phyloP scores from a whole-genome alignment of 352 stramenopile genomes.

The Pythium chondricola region DNA sequence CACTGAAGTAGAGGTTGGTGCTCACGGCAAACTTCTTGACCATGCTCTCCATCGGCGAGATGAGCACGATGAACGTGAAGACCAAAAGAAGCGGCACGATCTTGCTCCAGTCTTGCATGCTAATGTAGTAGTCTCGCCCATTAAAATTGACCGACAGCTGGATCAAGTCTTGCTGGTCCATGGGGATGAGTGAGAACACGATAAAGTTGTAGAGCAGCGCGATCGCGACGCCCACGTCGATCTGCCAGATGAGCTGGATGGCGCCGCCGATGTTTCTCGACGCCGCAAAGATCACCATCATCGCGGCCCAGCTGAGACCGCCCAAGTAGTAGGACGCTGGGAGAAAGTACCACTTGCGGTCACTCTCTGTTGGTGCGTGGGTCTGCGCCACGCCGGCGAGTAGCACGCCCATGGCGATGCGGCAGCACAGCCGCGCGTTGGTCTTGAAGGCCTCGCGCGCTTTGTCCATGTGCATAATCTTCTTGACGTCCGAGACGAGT shows the following conservation, averaged over 20 bases:
- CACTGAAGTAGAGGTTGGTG: constrained; percentile 77
- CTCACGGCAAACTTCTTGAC: constrained; percentile 75
- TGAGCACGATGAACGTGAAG: constrained; percentile 60
- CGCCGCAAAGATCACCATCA: constrained; percentile 67
- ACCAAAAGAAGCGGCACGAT: constrained; percentile 46
- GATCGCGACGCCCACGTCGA: constrained; percentile 56
- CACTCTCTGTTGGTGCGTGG: constrained; percentile 16
- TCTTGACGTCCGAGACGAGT: constrained; percentile 28
- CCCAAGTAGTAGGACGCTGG: constrained; percentile 59
- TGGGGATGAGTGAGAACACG: constrained; percentile 46
- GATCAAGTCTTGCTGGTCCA: constrained; percentile 42
- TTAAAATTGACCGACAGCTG: constrained; percentile 41
- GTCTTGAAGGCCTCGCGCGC: constrained; percentile 32
- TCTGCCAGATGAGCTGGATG: constrained; percentile 65
- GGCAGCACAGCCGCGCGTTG: constrained; percentile 30
- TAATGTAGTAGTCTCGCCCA: constrained; percentile 56
- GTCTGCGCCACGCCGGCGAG: constrained; percentile 53
- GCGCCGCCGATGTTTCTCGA: constrained; percentile 53
- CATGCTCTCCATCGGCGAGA: constrained; percentile 56
- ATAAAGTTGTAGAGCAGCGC: constrained; percentile 72
- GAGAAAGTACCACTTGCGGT: constrained; percentile 37
- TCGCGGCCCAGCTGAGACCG: constrained; percentile 50
- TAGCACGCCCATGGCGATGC: constrained; percentile 53
- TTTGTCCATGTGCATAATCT: constrained; percentile 24
- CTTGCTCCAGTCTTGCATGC: constrained; percentile 50